Conservation (phyloP, 306 rosid genomes). For the Prunus padus region DNA sequence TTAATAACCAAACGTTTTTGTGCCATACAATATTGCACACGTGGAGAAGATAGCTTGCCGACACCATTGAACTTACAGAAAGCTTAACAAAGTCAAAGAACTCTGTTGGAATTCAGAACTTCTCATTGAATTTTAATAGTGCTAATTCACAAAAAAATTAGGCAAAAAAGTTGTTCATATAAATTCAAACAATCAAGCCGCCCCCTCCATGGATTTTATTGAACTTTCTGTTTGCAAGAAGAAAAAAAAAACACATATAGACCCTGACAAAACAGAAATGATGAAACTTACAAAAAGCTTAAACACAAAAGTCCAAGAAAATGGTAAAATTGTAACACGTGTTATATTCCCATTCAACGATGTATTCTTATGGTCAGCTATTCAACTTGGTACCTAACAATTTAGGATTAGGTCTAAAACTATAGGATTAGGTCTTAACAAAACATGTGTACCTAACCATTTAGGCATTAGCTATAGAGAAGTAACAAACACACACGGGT, state of each 20-base stretch:
- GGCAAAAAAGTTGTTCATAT: background rate
- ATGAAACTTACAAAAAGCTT: background rate
- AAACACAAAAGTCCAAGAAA: background rate
- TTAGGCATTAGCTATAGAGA: no score
- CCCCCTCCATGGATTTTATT: background rate
- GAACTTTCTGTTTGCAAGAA: background rate
- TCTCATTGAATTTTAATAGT: no score
- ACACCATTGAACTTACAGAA: background rate
- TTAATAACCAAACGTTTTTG: background rate
- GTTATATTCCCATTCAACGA: background rate
- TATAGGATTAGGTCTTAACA: no score
- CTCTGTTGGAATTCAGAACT: no score
- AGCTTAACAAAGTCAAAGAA: background rate
- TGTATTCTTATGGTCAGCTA: no score
- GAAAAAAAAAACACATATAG: no score
- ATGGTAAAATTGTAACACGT: background rate
- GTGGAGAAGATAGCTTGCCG: conserved; percentile 2
- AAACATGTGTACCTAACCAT: no score
- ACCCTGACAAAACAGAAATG: background rate
- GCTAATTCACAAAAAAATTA: no score
- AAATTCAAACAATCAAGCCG: conserved; percentile 18
- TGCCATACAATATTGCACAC: background rate
- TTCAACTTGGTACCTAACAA: no score
- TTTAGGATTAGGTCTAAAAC: no score
- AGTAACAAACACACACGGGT: no score